phyloP scores from a whole-genome alignment of 176 grass and related monocot species.

The Aegilops tauschii region DNA sequence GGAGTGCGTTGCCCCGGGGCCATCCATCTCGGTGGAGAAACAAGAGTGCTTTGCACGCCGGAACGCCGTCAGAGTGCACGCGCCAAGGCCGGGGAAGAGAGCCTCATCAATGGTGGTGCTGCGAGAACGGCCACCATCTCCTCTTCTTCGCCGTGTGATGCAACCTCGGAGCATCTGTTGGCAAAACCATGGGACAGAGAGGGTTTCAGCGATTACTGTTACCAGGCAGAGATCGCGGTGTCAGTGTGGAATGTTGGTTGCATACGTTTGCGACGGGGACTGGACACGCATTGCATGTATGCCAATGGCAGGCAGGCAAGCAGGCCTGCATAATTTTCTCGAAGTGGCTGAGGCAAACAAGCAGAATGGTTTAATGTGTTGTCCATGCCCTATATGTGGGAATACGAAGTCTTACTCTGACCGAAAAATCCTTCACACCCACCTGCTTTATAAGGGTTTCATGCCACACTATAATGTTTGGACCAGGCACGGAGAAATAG shows the following conservation, averaged over 20 bases:
- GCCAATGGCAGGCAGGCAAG: slow-evolving; percentile 30
- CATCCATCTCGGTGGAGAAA: slow-evolving; percentile 31
- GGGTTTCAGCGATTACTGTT: slow-evolving; percentile 7
- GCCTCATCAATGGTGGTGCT: slow-evolving; percentile 42
- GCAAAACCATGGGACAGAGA: neutral
- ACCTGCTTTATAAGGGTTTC: too few species aligned
- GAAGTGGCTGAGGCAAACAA: too few species aligned
- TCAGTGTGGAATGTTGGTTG: slow-evolving; percentile 21
- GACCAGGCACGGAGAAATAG: too few species aligned
- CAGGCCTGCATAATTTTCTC: too few species aligned
- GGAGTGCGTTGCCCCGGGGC: neutral
- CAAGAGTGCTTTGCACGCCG: slow-evolving; percentile 7
- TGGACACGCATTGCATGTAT: slow-evolving; percentile 10
- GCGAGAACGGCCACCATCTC: slow-evolving; percentile 86
- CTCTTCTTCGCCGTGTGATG: slow-evolving; percentile 66
- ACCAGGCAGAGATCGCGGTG: neutral
- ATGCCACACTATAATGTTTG: too few species aligned
- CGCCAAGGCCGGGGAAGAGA: neutral
- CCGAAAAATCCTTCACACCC: too few species aligned
- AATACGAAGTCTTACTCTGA: too few species aligned
- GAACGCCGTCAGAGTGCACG: neutral
- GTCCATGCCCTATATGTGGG: too few species aligned
- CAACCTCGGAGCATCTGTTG: slow-evolving; percentile 54
- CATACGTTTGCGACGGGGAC: slow-evolving; percentile 35
- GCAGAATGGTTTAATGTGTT: too few species aligned